Percentiles rank a stretch among this genome's conserved stretches.
Evolutionary conservation across 1,284 basidiomycete species (phyloP).

Genomic region (Cryptococcus floricola): DNA sequence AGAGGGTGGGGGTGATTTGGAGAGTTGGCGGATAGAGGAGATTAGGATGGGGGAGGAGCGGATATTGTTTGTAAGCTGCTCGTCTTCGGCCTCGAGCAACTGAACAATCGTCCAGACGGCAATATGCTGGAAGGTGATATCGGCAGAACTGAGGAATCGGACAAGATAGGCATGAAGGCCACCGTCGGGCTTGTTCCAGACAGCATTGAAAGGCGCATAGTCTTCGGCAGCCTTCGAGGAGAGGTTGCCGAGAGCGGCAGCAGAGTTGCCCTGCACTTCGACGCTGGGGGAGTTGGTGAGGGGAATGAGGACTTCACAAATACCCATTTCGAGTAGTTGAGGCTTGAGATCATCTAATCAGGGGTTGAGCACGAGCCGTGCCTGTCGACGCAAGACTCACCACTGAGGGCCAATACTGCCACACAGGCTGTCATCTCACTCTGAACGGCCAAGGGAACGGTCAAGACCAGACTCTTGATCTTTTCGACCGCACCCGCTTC

Average conservation of each 20-base stretch:
- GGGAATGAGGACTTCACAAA: slow-evolving; percentile 95
- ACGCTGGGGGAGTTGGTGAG: slow-evolving; percentile 93
- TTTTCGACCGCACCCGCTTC: slow-evolving; percentile 97
- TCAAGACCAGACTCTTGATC: slow-evolving; percentile 93
- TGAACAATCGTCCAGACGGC: slow-evolving; percentile 99
- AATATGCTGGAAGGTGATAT: slow-evolving; percentile 99
- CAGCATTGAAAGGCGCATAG: slow-evolving; percentile 94
- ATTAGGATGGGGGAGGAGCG: slow-evolving; percentile 74
- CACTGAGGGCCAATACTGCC: slow-evolving; percentile 87
- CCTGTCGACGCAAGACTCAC: slow-evolving; percentile 51
- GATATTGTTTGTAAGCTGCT: slow-evolving; percentile 84
- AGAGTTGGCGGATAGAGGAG: slow-evolving; percentile 76
- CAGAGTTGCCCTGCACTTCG: slow-evolving; percentile 98
- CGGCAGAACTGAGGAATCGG: slow-evolving; percentile 87
- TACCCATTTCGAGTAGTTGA: slow-evolving; percentile 94
- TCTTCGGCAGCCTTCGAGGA: slow-evolving; percentile 91
- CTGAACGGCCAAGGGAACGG: slow-evolving; percentile 94
- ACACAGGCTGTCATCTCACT: slow-evolving; percentile 99
- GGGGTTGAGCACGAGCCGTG: not conserved
- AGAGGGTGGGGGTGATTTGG: slow-evolving; percentile 69
- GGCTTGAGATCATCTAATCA: slow-evolving; percentile 84
- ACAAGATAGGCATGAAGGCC: slow-evolving; percentile 95
- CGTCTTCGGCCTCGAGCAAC: slow-evolving; percentile 87
- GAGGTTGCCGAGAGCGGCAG: slow-evolving; percentile 93
- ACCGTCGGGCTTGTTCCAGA: slow-evolving; percentile 96